A percentile compares a stretch with the other conserved stretches of the same genome.
phyloP scores from a whole-genome alignment of 352 stramenopile species.

The Aphanomyces invadans region DNA sequence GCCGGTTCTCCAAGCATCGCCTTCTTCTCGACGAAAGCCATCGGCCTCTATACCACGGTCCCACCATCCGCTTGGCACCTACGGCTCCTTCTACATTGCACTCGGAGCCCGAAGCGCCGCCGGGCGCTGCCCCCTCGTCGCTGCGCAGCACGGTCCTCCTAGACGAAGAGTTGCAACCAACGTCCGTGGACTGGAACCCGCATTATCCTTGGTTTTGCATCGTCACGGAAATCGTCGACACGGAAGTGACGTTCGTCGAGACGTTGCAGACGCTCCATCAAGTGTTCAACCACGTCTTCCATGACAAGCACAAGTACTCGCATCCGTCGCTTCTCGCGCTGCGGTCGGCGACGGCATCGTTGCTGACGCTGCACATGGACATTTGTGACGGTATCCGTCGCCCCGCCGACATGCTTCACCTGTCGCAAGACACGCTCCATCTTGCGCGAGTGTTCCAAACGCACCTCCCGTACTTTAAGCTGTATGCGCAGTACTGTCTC shows the following conservation, averaged over 20 bases:
- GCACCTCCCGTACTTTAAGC: conserved; percentile 21
- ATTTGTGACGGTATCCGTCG: not conserved
- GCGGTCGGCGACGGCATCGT: not conserved
- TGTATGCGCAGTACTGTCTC: conserved; percentile 21
- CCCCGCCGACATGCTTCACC: not conserved
- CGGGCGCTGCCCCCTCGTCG: not conserved
- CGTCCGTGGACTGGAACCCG: not conserved
- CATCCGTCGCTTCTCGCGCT: conserved; percentile 4
- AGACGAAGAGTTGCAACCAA: not conserved
- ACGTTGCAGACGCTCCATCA: not conserved
- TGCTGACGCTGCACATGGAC: conserved; percentile 15
- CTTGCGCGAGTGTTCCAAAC: not conserved
- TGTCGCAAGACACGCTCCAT: not conserved
- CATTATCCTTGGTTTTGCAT: conserved; percentile 7
- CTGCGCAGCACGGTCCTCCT: not conserved
- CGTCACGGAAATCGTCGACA: conserved; percentile 10
- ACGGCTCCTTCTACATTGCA: not conserved
- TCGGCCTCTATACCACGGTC: too few relatives aligned
- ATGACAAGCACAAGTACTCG: not conserved
- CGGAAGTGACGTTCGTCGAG: conserved; percentile 6
- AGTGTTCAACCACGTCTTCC: conserved; percentile 18
- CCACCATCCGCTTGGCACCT: too few relatives aligned
- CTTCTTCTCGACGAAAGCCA: not conserved
- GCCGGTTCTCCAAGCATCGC: not conserved
- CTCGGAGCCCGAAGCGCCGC: not conserved